A percentile compares a stretch with the other conserved stretches of the same genome.
Conservation (phyloP, 441 rosid genomes). For the Croton laevigatus region DNA sequence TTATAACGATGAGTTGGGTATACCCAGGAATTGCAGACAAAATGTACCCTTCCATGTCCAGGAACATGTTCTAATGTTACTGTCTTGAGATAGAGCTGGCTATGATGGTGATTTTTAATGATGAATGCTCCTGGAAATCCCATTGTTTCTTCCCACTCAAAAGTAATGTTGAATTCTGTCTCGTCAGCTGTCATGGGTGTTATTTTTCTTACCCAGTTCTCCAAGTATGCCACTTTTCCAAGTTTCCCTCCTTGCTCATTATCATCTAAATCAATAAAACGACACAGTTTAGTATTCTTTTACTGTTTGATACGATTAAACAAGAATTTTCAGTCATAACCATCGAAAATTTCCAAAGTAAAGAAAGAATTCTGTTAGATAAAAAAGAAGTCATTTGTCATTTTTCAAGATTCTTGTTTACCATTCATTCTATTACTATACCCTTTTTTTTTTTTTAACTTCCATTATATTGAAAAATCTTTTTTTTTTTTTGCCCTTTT, state of each 20-base stretch:
- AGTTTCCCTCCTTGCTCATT: conserved; percentile 46
- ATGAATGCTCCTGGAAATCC: conserved; percentile 69
- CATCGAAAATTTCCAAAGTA: neutral
- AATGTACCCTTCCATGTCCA: conserved; percentile 51
- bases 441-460: neutral
- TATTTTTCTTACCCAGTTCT: conserved; percentile 58
- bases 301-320: neutral
- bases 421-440: neutral
- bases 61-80: conserved; percentile 58
- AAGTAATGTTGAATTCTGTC: conserved; percentile 38
- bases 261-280: conserved; percentile 36
- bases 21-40: conserved; percentile 89
- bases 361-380: neutral
- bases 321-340: neutral
- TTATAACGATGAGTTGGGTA: conserved; percentile 67
- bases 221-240: conserved; percentile 65
- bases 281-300: conserved; percentile 5
- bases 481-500: neutral
- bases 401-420: conserved; percentile 11
- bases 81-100: conserved; percentile 65
- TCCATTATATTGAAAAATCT: neutral
- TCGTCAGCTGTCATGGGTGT: conserved; percentile 57
- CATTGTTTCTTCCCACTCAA: conserved; percentile 69
- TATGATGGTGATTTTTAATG: conserved; percentile 58
- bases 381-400: neutral